Evolutionary conservation across 495 filamentous ascomycete genomes (phyloP), one percentile per base, ranked within the genome.

Genomic region (Collariella sp.): DNA sequence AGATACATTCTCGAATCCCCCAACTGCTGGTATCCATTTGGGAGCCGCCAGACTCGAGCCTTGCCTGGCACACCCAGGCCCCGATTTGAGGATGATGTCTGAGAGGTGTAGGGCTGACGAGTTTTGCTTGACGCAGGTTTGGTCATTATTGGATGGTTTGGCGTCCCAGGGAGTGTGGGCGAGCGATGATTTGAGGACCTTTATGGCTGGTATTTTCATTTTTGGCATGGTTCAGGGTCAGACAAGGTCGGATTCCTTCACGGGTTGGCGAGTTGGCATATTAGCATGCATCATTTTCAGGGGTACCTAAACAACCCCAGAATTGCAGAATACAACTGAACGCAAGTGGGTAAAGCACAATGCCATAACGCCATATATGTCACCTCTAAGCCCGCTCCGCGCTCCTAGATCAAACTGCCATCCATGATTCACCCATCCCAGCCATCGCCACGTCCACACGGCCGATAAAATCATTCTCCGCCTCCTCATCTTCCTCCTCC

Each of bases 1-100:
- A 77, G 74, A 49, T 77, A 77, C 49, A 77, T 77, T 39, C 68
- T 77, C 26, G 72, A 77, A 50, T 68, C 73, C 9, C 75, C 75
- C 3, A 74, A 72, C 50, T 76, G 72, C 53, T 77, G 75, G 75
- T 72, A 77, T 38, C 70, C 67, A 16, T 76, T 74, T 60, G 65
- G 65, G 18, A 64, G 45, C 51, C 55, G 45, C 10, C 44, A 50
- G 9, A 20, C 50, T 4, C 57, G 59, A 0, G 46, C 46, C 12
- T 55, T 50, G 1, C 52, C 66, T 10, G 46, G 35, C 15, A 57
- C 64, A 36, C 66, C 60, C 45, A 60, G 64, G 49, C 54, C 66
- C 19, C 61, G 66, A 36, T 67, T 69, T 40, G 66, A 69, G 49
- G 61, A 48, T 5, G 58, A 67, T 46, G 44, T 51, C 18, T 60